phyloP scores from a whole-genome alignment of 2,329 filamentous ascomycete species.

The Fusarium austroafricanum region DNA sequence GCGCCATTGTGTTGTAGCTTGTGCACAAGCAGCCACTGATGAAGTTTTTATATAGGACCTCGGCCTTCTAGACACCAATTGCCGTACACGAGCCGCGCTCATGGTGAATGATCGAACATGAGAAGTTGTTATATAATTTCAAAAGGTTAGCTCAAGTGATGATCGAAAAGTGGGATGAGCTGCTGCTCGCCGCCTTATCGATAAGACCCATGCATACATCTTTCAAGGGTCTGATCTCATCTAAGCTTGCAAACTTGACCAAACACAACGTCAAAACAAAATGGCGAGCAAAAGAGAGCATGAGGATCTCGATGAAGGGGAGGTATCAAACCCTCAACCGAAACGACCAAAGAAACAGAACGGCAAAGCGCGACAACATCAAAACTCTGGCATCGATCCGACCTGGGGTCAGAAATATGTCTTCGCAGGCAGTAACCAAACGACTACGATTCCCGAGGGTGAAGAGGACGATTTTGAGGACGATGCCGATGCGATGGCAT shows the following conservation, averaged over 20 bases:
- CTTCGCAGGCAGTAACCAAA: slow-evolving; percentile 71
- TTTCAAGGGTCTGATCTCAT: slow-evolving; percentile 16
- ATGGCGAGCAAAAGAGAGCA: slow-evolving; percentile 54
- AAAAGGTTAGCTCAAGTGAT: background rate
- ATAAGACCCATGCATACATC: slow-evolving; percentile 32
- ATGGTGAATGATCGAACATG: slow-evolving; percentile 46
- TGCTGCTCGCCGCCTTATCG: slow-evolving; percentile 33
- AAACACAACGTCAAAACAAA: slow-evolving; percentile 2
- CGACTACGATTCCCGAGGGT: slow-evolving; percentile 58
- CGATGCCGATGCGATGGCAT: slow-evolving; percentile 74
- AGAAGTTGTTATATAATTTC: slow-evolving; percentile 9
- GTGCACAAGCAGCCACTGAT: slow-evolving; percentile 1
- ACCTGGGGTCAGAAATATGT: slow-evolving; percentile 79
- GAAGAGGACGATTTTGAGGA: slow-evolving; percentile 76
- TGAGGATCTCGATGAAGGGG: slow-evolving; percentile 48
- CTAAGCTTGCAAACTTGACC: slow-evolving; percentile 15
- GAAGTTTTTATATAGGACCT: background rate
- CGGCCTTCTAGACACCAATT: slow-evolving; percentile 24
- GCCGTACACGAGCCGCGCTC: slow-evolving; percentile 49
- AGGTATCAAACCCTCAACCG: slow-evolving; percentile 42
- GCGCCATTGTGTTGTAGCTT: slow-evolving; percentile 41
- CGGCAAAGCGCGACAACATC: slow-evolving; percentile 54
- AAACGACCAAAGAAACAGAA: slow-evolving; percentile 47
- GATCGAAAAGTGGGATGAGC: slow-evolving; percentile 29
- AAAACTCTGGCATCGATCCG: slow-evolving; percentile 66